Base-by-base conservation (phyloP, 768 basidiomycete species). In the Dictyophora rubrovolvata region DNA sequence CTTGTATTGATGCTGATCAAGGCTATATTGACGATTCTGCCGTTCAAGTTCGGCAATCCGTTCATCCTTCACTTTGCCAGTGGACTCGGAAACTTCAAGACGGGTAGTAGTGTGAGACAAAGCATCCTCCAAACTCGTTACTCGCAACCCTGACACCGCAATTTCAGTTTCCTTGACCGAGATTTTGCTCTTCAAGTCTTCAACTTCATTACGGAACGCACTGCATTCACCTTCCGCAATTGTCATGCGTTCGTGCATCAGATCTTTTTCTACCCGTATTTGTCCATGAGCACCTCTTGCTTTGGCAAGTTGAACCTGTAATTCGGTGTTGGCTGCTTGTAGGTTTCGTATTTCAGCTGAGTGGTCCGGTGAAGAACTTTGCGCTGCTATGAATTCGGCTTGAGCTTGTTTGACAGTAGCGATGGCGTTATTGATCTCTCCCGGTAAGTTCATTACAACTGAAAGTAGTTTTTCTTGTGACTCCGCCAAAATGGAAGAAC, bases 221-320 rank as follows among this genome's bases (percentile, higher is more conserved):
- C 91, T 86, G 20, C 87, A 81, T 55, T 91, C 88, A 28, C 68
- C 73, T 67, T 91, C 89, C 0, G 75, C 74, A 21, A 73, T 73
- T 21, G 69, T 71, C 33, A 88, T 71, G 62, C 86, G 86, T 62
- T 89, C 86, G 20, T 65, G 70, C 50, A 89, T 68, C 37, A 80
- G 72, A 53, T 91, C 89, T 71, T 90, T 93, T 74, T 93, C 89
- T 14, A 87, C 87, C 16, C 87, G 82, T 5, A 86, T 79, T 66
- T 87, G 85, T 0, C 88, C 87, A 64, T 89, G 84, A 14, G 83
- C 82, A 20, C 83, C 81, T 55, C 87, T 85, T 53, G 89, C 86
- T 71, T 88, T 89, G 12, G 82, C 79, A 11, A 92, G 65, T 65
- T 89, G 85, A 35, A 83, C 73, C 65, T 89, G 87, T 53, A 82